Base-by-base conservation (phyloP, 2,329 filamentous ascomycete genomes). In the Tympanopsis confertula region DNA sequence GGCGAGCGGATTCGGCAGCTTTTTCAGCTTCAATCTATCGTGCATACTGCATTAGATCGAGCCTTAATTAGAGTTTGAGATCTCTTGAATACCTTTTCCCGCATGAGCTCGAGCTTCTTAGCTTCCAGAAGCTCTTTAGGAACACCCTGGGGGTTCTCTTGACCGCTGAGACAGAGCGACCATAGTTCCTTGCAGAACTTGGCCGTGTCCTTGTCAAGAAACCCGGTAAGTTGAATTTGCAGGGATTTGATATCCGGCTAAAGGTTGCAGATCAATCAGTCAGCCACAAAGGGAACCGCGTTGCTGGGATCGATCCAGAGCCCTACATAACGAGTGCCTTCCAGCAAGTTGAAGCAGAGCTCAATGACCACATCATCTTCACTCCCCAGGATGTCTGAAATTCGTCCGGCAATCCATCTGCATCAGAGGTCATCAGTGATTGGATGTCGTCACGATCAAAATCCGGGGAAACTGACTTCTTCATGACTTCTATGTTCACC, bases 291-390 rank as follows among this genome's bases (percentile, higher is more conserved):
- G 20, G 36, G 10, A 32, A 18, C 15, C 28, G 10, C 41, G 7
- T 17, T 10, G 12, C 7, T 18, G 10, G 10, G 14, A 14, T 30
- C 19, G 5, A 7, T 39, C 19, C 33, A 24, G 35, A 13, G 33
- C 70, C 83, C 48, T 64, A 94, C 88, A 57, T 74, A 82, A 55
- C 83, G 78, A 15, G 76, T 65, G 35, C 79, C 80, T 55, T 96
- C 88, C 20, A 80, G 70, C 22, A 80, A 59, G 46, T 75, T 74
- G 52, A 74, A 80, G 52, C 74, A 77, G 18, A 95, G 76, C 61
- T 95, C 88, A 46, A 91, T 91, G 3, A 96, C 83, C 36, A 98
- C 86, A 54, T 98, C 91, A 55, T 98, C 91, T 50, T 98, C 91
- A 48, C 74, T 84, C n/a, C 84, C 84, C 30, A 96, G 65, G 35